Evolutionary conservation across 169 alveolate species (phyloP), one percentile per base, ranked within the genome.

Genomic region (Plasmodium cynomolgi): DNA sequence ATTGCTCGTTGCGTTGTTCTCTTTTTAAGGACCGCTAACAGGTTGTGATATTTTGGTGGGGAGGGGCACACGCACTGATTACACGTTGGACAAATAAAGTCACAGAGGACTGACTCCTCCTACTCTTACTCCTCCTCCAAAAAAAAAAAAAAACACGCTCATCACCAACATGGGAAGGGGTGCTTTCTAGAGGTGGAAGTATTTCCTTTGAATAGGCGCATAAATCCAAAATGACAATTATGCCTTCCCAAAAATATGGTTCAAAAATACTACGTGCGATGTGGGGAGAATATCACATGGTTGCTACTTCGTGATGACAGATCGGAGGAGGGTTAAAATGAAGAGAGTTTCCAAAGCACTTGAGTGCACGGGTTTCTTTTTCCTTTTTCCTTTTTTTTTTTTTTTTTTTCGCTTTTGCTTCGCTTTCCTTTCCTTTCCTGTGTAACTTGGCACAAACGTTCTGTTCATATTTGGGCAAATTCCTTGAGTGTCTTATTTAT

Each of bases 271-370:
- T 50, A 17, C 62, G 23, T 50, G 62, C 8, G 62, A 50, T 23
- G 62, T 15, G 62, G 23, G 62, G 62, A 50, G 62, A 50, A 15
- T 50, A 47, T 15, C 62, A 50, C 62, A 50, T 17, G 62, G 62
- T 50, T 50, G 62, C 20, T 50, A 50, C 62, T 50, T 3, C 62
- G 23, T 50, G 23, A 3, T 50, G 62, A 50, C 62, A 50, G 23
- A 50, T 3, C 62, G 62, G 62, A 17, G 23, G 62, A 50, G 77
- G 77, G 3, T 15, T 84, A 56, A 37, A 71, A 23, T 7, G 26
- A 31, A 58, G 13, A 83, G 33, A 50, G 23, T 81, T 84, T 26
- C 79, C 37, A 39, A 9, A 84, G 93, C 93, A 86, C 93, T 86
- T 75, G 74, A 15, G 26, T 86, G 93, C 93, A 86, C 93, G 34